Evolutionary conservation across 2,329 filamentous ascomycete genomes (phyloP).

Genomic region (Fusarium nodosum): DNA sequence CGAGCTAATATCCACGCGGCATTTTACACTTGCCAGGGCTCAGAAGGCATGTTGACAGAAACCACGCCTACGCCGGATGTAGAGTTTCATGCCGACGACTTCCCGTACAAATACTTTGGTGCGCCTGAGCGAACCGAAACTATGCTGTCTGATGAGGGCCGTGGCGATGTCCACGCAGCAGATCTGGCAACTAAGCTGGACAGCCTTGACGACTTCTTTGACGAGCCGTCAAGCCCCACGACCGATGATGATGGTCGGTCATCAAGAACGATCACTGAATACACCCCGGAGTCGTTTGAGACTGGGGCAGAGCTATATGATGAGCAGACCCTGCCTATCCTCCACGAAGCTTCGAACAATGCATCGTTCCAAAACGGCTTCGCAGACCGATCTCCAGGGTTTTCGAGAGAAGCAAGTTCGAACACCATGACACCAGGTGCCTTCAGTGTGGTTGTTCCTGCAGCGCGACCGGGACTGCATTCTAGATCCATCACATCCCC

Average conservation of each 20-base stretch:
- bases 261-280: conserved; percentile 74
- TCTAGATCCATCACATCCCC: conserved; percentile 89
- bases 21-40: conserved; percentile 90
- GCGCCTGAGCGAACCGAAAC: conserved; percentile 82
- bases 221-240: conserved; percentile 74
- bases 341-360: conserved; percentile 86
- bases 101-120: conserved; percentile 83
- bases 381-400: conserved; percentile 75
- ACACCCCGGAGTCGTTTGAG: conserved; percentile 75
- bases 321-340: conserved; percentile 89
- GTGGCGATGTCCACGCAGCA: conserved; percentile 75
- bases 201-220: conserved; percentile 85
- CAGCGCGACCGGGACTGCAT: conserved; percentile 76
- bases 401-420: conserved; percentile 70
- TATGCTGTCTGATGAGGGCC: conserved; percentile 89
- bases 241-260: conserved; percentile 70
- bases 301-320: conserved; percentile 88
- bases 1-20: conserved; percentile 94
- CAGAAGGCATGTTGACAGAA: conserved; percentile 69
- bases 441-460: conserved; percentile 60
- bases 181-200: conserved; percentile 86
- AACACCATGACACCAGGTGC: conserved; percentile 75
- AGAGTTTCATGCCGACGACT: conserved; percentile 93
- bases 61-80: conserved; percentile 83
- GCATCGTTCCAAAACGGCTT: conserved; percentile 91